Base-by-base conservation (phyloP, 73 alveolate genomes). In the Blepharisma japonicum region DNA sequence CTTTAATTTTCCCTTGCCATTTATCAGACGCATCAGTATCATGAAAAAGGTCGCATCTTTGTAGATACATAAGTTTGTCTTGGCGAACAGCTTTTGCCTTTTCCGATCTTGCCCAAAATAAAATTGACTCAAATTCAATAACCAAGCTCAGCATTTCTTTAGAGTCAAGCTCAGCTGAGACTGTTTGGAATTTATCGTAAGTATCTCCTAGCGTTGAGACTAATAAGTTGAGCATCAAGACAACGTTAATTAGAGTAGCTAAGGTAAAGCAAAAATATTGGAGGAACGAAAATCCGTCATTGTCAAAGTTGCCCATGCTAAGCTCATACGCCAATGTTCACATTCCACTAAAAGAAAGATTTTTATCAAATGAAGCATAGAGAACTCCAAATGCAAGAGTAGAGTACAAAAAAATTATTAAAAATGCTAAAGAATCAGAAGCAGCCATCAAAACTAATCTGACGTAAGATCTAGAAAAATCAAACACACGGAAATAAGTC, bases 131-230 rank as follows among this genome's bases (percentile, higher is more conserved):
- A 7, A 68, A 7, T 68, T 68, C 79, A 6, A 68, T 7, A 27
- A 68, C 25, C n/a, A 68, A 6, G 6, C 20, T n/a, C 6, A 32
- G 7, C 79, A 68, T 68, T 68, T 68, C 79, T 27, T 20, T 7
- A 38, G 18, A 6, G 7, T 27, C 79, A 9, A 38, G n/a, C 8
- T 68, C 55, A 8, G 32, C 74, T 8, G 23, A 6, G 20, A 7
- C 42, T 6, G 11, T 6, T 18, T 68, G 79, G 23, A 68, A 68
- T 8, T 68, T 45, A 68, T 68, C 79, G 20, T 68, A 68, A 68
- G 79, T 21, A 68, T 68, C 79, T 68, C 79, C 79, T 21, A 68
- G 76, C 7, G 20, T 68, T 7, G 79, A 68, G 20, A 68, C 20
- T 27, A 68, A 11, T 8, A 68, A 11, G 8, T 68, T 68, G 23